Percentiles rank a stretch among this genome's conserved stretches.
These are phyloP conservation scores for Talaromyces adpressus DNA, from an alignment of 495 filamentous ascomycete species.

Conservation along the genomic window DNA sequence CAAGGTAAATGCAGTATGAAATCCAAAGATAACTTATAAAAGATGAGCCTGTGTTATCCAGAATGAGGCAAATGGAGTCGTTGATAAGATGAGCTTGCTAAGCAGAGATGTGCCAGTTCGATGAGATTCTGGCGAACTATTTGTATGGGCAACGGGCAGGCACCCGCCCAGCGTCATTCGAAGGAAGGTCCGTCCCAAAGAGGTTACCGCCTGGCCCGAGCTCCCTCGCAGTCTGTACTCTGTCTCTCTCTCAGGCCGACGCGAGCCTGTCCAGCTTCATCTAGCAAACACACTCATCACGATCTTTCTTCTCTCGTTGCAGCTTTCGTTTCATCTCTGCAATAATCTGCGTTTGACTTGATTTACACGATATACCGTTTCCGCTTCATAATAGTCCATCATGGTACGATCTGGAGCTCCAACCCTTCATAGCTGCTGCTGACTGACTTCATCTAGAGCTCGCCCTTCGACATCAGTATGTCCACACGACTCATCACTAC, in stretches of 20 bases:
- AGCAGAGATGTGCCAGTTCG: not conserved
- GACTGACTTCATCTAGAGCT: constrained; percentile 43
- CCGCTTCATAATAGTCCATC: not conserved
- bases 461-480: constrained; percentile 87
- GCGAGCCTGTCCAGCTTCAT: constrained; percentile 7
- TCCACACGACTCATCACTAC: not conserved
- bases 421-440: constrained; percentile 3
- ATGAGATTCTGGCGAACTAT: constrained; percentile 7
- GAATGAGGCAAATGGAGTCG: not conserved
- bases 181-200: not conserved
- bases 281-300: not conserved
- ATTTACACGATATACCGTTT: not conserved
- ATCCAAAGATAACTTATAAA: not conserved
- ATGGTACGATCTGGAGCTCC: constrained; percentile 7
- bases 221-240: constrained; percentile 4
- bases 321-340: not conserved
- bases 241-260: too few relatives aligned
- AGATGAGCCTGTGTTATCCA: not conserved
- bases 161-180: constrained; percentile 39
- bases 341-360: too few relatives aligned
- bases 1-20: not conserved
- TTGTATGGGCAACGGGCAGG: constrained; percentile 1
- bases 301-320: not conserved
- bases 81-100: not conserved
- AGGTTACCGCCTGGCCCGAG: constrained; percentile 9